phyloP scores from a whole-genome alignment of 768 basidiomycete genomes.

The Phaffia tasmanica region DNA sequence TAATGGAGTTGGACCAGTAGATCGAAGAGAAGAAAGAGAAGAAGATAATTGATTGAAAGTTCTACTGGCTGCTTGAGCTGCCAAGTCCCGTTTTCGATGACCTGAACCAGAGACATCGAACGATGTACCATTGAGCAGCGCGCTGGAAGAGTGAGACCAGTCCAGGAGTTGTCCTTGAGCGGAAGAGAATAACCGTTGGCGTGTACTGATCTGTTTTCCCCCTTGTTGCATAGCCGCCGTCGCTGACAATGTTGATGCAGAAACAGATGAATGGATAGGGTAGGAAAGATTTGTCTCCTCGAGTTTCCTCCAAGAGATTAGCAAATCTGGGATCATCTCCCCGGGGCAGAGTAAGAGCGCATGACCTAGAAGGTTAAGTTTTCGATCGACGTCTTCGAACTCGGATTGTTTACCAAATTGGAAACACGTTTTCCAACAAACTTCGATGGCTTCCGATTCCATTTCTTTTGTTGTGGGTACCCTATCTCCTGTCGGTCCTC shows the following conservation, averaged over 20 bases:
- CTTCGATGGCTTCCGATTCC: slow-evolving; percentile 52
- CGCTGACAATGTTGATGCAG: not conserved
- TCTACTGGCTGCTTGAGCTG: slow-evolving; percentile 17
- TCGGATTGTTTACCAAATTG: slow-evolving; percentile 74
- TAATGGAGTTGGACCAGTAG: slow-evolving; percentile 2
- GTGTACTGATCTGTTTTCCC: slow-evolving; percentile 40
- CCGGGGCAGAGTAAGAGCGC: slow-evolving; percentile 78
- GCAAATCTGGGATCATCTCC: slow-evolving; percentile 64
- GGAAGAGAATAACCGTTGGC: slow-evolving; percentile 32
- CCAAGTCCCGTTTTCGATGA: slow-evolving; percentile 21
- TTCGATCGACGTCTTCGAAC: slow-evolving; percentile 56
- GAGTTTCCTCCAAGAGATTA: slow-evolving; percentile 61
- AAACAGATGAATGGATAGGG: not conserved
- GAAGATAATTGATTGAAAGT: slow-evolving; percentile 19
- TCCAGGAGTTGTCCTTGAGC: not conserved
- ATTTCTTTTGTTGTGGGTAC: slow-evolving; percentile 36
- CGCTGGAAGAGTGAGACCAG: not conserved
- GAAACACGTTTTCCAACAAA: slow-evolving; percentile 83
- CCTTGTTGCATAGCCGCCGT: slow-evolving; percentile 29
- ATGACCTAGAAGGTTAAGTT: slow-evolving; percentile 60
- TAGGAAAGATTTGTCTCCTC: slow-evolving; percentile 39
- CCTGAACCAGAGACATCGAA: slow-evolving; percentile 1
- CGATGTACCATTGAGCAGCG: not conserved
- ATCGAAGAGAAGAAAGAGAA: slow-evolving; percentile 25
- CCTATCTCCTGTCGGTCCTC: slow-evolving; percentile 37